Base-by-base conservation (phyloP, 192 early-diverging fungal genomes). In the Gigaspora rosea region DNA sequence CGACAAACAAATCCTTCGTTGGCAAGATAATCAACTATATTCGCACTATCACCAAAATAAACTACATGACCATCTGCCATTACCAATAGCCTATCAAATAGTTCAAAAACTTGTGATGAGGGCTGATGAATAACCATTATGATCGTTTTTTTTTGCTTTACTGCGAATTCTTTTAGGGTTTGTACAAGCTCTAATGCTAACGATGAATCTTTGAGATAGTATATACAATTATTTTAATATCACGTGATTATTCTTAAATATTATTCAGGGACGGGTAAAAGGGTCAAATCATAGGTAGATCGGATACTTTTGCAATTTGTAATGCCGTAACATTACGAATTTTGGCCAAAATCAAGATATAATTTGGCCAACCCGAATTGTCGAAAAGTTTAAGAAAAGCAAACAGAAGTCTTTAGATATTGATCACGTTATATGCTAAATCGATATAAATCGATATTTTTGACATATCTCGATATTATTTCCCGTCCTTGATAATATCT, bases 71-170 rank as follows among this genome's bases (percentile, higher is more conserved):
- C 91, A 65, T 93, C 87, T 0, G 87, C 82, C 47, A 94, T 82
- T 27, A 94, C 54, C 12, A 93, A 72, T 18, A 94, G 80, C 46
- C 92, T 90, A 76, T 94, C 92, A 41, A 94, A 89, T 52, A 91
- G 67, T 78, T 86, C 72, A 61, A 92, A 96, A 59, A 95, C 88
- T 68, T 94, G 90, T 6, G 91, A 92, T 54, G 88, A 87, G 22
- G 96, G 96, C 82, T 97, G 95, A 79, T 98, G 96, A 75, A 98
- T 94, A 9, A 93, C 94, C 82, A 94, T 91, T 22, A 98, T 83
- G 10, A 95, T 87, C 8, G 82, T 93, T 84, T 81, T 90, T 84
- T 33, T n/a, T 59, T 61, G 72, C 12, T 73, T 35, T 12, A 41
- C 8, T 15, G 72, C 58, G 0, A 73, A 47, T 73, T 59, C 72